Conservation (phyloP, 2,329 filamentous ascomycete species). For the Monosporascus sp. region DNA sequence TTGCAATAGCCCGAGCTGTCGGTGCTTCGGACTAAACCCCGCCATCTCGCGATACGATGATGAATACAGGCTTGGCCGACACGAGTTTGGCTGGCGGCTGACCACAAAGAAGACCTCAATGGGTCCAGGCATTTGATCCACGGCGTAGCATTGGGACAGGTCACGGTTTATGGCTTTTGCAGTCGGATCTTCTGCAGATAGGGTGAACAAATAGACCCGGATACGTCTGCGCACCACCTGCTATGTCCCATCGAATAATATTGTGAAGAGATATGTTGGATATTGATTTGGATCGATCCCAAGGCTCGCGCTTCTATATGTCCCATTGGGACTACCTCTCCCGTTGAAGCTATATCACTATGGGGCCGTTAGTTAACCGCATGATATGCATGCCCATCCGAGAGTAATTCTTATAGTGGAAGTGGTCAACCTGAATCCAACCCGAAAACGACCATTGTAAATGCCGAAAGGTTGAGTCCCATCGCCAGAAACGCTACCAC, state of each 20-base stretch:
- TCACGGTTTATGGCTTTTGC: slow-evolving; percentile 26
- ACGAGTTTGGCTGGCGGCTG: slow-evolving; percentile 20
- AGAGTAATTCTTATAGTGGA: too few species aligned
- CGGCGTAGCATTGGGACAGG: slow-evolving; percentile 30
- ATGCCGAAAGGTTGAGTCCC: too few species aligned
- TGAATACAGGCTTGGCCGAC: slow-evolving; percentile 24
- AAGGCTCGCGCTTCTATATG: not conserved
- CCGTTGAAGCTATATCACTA: too few species aligned
- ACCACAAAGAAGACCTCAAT: slow-evolving; percentile 24
- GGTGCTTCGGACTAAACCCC: slow-evolving; percentile 28
- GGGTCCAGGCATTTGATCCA: slow-evolving; percentile 30
- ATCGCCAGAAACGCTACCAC: too few species aligned
- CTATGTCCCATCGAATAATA: not conserved
- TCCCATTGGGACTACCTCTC: too few species aligned
- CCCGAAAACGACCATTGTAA: too few species aligned
- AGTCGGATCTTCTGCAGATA: slow-evolving; percentile 24
- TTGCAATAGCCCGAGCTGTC: slow-evolving; percentile 26
- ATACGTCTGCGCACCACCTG: slow-evolving; percentile 17
- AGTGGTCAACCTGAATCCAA: too few species aligned
- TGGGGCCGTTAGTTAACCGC: too few species aligned
- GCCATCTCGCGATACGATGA: slow-evolving; percentile 29
- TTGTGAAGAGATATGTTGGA: not conserved
- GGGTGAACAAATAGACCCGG: slow-evolving; percentile 25
- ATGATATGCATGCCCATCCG: too few species aligned
- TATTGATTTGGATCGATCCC: not conserved